phyloP scores from a whole-genome alignment of 495 filamentous ascomycete species.

The Penicillium pulvis region DNA sequence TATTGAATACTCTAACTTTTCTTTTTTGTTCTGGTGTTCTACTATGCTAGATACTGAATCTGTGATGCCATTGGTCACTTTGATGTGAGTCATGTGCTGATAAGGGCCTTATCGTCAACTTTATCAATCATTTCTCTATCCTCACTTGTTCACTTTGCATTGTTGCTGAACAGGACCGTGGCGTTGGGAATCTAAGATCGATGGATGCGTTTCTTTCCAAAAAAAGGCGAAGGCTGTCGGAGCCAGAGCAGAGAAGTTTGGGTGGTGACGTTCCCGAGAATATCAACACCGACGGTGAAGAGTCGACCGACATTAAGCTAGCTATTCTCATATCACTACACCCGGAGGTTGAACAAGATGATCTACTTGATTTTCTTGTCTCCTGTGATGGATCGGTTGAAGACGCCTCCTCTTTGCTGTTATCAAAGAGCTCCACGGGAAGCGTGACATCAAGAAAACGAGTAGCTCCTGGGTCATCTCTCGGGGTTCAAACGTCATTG shows the following conservation, averaged over 20 bases:
- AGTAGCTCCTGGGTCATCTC: constrained; percentile 14
- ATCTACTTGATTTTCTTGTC: constrained; percentile 76
- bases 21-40: not conserved
- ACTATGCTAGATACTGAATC: not conserved
- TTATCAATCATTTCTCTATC: constrained; percentile 13
- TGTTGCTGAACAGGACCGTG: not conserved
- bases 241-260: constrained; percentile 9
- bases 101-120: constrained; percentile 11
- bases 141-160: not conserved
- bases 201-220: constrained; percentile 63
- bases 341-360: constrained; percentile 59
- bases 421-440: constrained; percentile 13
- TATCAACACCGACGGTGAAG: constrained; percentile 47
- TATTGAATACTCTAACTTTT: not conserved
- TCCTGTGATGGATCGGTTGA: constrained; percentile 77
- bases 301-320: constrained; percentile 87
- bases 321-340: constrained; percentile 80
- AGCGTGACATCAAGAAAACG: constrained; percentile 34
- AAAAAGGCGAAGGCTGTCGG: constrained; percentile 48
- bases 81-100: constrained; percentile 36
- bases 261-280: not conserved
- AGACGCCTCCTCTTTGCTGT: constrained; percentile 56
- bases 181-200: not conserved
- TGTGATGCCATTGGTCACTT: constrained; percentile 36
- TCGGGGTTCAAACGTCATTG: constrained; percentile 42